Evolutionary conservation across 23 red algal genomes (phyloP).

Genomic region (Agarophyton chilense): DNA sequence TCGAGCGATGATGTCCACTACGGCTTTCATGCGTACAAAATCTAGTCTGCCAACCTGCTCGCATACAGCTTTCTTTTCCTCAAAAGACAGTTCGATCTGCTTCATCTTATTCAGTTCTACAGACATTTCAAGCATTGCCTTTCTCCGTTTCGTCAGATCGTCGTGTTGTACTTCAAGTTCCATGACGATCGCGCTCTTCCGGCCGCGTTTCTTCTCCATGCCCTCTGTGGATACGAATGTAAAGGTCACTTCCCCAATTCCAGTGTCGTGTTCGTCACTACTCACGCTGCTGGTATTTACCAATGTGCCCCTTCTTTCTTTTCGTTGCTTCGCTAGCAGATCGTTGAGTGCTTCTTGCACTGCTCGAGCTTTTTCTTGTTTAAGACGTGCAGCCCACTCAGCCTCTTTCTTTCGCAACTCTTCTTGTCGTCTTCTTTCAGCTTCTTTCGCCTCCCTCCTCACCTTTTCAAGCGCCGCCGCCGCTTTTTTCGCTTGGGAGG

Average conservation of each 20-base stretch:
- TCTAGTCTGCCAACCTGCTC: constrained; percentile 35
- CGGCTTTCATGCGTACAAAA: constrained; percentile 62
- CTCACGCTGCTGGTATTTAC: constrained; percentile 67
- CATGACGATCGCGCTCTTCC: constrained; percentile 59
- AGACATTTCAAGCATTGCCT: constrained; percentile 39
- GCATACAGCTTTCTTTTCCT: constrained; percentile 28
- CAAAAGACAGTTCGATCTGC: constrained; percentile 24
- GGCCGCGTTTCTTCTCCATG: constrained; percentile 64
- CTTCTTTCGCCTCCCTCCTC: constrained; percentile 29
- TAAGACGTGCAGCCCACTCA: constrained; percentile 6
- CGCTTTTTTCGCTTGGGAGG: constrained; percentile 17
- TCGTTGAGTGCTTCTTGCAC: constrained; percentile 26
- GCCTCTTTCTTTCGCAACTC: constrained; percentile 27
- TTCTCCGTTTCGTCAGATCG: constrained; percentile 44
- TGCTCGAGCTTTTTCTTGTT: constrained; percentile 24
- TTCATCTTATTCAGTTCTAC: constrained; percentile 39
- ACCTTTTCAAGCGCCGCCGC: constrained; percentile 34
- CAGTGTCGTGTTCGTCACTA: constrained; percentile 45
- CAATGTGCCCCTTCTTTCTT: neutral
- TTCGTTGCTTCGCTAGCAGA: constrained; percentile 25
- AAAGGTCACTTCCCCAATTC: constrained; percentile 53
- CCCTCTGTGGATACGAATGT: constrained; percentile 68
- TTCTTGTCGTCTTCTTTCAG: constrained; percentile 27
- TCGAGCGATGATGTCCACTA: constrained; percentile 53
- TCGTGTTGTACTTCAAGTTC: constrained; percentile 63